Conservation (phyloP, 371 early-diverging fungal species). For the Actinomortierella wolfii region DNA sequence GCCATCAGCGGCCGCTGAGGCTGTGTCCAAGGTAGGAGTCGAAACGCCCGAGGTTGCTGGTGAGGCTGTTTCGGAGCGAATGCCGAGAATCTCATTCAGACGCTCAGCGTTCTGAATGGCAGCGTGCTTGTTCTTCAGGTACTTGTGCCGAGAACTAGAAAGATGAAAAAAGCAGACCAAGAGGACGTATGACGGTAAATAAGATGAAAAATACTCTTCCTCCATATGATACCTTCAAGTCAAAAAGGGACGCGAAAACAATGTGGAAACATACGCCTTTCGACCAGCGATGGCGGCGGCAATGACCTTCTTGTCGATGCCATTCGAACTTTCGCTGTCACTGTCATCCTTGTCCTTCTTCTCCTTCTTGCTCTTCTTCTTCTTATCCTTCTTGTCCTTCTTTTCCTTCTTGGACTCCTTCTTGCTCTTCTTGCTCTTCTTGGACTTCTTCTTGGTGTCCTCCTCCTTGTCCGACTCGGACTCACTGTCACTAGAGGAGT, state of each 20-base stretch:
- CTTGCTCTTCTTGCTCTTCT: slow-evolving; percentile 40
- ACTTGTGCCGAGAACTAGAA: slow-evolving; percentile 70
- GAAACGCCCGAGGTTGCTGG: slow-evolving; percentile 45
- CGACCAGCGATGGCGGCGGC: slow-evolving; percentile 47
- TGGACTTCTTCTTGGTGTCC: slow-evolving; percentile 16
- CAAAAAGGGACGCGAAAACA: too few species aligned
- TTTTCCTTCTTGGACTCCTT: slow-evolving; percentile 41
- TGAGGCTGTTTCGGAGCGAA: slow-evolving; percentile 50
- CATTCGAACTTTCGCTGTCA: too few species aligned
- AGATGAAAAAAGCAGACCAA: not conserved
- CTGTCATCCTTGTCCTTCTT: slow-evolving; percentile 43
- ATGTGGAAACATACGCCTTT: slow-evolving; percentile 69
- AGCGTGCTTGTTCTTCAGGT: slow-evolving; percentile 70
- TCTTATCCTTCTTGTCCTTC: slow-evolving; percentile 44
- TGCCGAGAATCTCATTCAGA: slow-evolving; percentile 61
- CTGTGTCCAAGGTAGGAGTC: slow-evolving; percentile 36
- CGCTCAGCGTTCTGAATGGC: slow-evolving; percentile 53
- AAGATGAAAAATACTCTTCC: not conserved
- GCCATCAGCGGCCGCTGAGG: not conserved
- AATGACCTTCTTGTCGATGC: slow-evolving; percentile 29
- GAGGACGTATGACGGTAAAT: not conserved
- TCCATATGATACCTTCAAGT: not conserved
- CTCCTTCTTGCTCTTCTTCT: slow-evolving; percentile 40
- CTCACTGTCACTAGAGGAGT: slow-evolving; percentile 36
- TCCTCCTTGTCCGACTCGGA: slow-evolving; percentile 28